Base-by-base conservation (phyloP, 805 yeast species). In the Tetrapisispora fleetii region DNA sequence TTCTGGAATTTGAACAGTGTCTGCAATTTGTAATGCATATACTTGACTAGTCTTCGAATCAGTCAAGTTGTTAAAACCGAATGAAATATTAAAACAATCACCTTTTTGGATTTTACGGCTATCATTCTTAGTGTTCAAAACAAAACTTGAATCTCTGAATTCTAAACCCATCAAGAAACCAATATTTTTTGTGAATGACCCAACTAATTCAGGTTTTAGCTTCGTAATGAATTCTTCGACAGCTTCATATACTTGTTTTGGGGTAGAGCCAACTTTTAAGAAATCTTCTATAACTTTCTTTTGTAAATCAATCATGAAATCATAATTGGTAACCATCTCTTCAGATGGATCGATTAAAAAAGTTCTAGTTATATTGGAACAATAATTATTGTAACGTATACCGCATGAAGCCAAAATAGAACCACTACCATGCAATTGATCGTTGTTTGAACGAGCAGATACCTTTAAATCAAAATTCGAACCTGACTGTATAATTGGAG, bases 161-260 rank as follows among this genome's bases (percentile, higher is more conserved):
- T 88, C 96, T 52, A 91, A 76, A 50, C 98, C 98, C 49, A 86
- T 82, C 49, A 86, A 72, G 77, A 93, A 86, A 47, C 98, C 98
- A 53, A 83, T 77, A 58, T 86, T 86, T 60, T 85, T 85, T 44
- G 89, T 75, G 55, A 89, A 83, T 57, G 77, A 71, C 24, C 69
- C 60, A 35, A 73, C 80, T 57, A 91, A 70, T 19, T 80, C 86
- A 2, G 95, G 85, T 54, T 78, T 76, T 51, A 79, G 79, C 18
- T 74, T 66, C 55, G 77, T 74, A 51, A 90, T 75, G 55, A 67
- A 82, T 13, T 72, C 77, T n/a, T 79, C 48, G 0, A 86, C 79
- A 13, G 81, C 79, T 43, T 70, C 71, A 65, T 85, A 90, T 24
- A 89, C 77, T 40, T 79, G 77, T 45, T 76, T 77, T n/a, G 85